phyloP scores from a whole-genome alignment of 176 grass and related monocot genomes.

The Hordeum vulgare region MorexV3_pseudomolecules_assembly NC_058523.1:470265295-470265794 shows the following conservation, averaged over 20 bases:
- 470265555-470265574: too few species aligned
- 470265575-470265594: too few species aligned
- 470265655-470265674: not conserved
- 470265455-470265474: not conserved
- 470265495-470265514: too few species aligned
- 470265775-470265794: too few species aligned
- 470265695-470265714: too few species aligned
- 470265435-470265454: not conserved
- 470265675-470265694: too few species aligned
- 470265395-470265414: conserved; percentile 4
- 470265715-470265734: too few species aligned
- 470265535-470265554: too few species aligned
- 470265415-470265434: not conserved
- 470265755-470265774: too few species aligned
- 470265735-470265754: too few species aligned
- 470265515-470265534: too few species aligned
- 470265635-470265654: not conserved
- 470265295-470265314: not conserved
- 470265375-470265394: not conserved
- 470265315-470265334: not conserved
- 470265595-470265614: too few species aligned
- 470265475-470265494: not conserved
- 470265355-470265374: not conserved
- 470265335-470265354: not conserved
- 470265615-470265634: not conserved